These are phyloP conservation scores for Cymbopogon citratus DNA, from an alignment of 176 grass and related monocot genomes.

Conservation along the genomic window DNA sequence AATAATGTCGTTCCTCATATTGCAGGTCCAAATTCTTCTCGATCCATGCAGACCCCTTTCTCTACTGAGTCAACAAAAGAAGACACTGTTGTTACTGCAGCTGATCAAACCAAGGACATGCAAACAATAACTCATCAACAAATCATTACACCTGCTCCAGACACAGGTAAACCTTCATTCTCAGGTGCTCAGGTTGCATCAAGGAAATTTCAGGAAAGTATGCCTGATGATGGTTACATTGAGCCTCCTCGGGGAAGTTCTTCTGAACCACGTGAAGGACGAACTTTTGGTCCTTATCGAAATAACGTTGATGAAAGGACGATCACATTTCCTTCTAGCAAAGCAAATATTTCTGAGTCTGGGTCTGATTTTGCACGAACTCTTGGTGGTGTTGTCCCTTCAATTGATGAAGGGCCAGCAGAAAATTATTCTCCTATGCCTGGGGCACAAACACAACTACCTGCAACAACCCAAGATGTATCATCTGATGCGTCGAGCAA, in stretches of 20 bases:
- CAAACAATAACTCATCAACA: not conserved
- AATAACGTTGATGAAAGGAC: not conserved
- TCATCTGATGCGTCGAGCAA: not conserved
- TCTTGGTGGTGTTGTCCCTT: not conserved
- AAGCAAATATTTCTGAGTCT: not conserved
- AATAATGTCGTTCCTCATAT: not conserved
- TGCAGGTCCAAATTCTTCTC: not conserved
- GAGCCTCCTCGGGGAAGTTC: not conserved
- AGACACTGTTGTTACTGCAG: not conserved
- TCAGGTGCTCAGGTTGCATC: not conserved
- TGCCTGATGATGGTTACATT: not conserved
- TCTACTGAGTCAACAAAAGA: not conserved
- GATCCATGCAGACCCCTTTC: not conserved
- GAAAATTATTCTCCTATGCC: not conserved
- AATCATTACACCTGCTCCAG: not conserved
- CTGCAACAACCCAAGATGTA: not conserved
- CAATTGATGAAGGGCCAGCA: not conserved
- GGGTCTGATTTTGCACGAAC: not conserved
- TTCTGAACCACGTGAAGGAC: not conserved
- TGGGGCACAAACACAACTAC: not conserved
- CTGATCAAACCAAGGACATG: not conserved
- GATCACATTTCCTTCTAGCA: not conserved
- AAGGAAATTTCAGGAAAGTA: not conserved
- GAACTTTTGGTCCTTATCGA: not conserved
- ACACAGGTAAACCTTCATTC: not conserved